Percentiles rank a stretch among this genome's conserved stretches.
Evolutionary conservation across 306 rosid genomes (phyloP).

Genomic region (Hylodesmum podocarpum): DNA sequence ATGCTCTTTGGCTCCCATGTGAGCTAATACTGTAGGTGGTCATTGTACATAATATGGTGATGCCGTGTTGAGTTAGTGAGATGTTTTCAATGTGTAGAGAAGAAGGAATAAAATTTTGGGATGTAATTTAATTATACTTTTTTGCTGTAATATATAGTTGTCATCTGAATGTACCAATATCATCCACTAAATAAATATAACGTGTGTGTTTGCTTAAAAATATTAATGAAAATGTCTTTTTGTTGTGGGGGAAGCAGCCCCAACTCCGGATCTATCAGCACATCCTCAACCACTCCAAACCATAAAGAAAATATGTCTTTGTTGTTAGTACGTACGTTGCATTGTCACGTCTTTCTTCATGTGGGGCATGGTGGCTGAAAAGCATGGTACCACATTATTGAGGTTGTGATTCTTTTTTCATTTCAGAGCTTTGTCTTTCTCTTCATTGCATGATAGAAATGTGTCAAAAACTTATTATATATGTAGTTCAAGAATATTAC

Average conservation of each 20-base stretch:
- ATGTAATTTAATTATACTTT: not conserved
- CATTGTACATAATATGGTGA: conserved; percentile 55
- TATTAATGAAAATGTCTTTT: not conserved
- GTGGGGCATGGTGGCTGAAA: conserved; percentile 37
- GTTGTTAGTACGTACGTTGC: not conserved
- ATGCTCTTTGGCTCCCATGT: conserved; percentile 21
- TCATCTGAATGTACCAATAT: conserved; percentile 3
- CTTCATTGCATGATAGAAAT: not conserved
- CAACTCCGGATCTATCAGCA: not conserved
- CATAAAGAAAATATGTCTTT: not conserved
- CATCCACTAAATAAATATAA: not conserved
- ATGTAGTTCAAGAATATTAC: no score
- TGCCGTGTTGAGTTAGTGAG: conserved; percentile 32
- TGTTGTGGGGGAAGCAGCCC: conserved; percentile 2
- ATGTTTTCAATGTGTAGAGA: conserved; percentile 43
- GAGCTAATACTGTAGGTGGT: conserved; percentile 32
- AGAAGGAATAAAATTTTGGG: conserved; percentile 42
- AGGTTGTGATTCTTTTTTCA: conserved; percentile 22
- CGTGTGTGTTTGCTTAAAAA: not conserved
- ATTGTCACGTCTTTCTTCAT: not conserved
- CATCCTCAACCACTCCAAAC: conserved; percentile 20
- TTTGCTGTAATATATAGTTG: not conserved
- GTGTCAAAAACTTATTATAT: not conserved
- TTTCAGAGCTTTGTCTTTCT: conserved; percentile 28
- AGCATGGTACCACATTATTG: conserved; percentile 23